These are phyloP conservation scores for Lyophyllum semitale DNA, from an alignment of 768 basidiomycete genomes.

Conservation along the genomic window DNA sequence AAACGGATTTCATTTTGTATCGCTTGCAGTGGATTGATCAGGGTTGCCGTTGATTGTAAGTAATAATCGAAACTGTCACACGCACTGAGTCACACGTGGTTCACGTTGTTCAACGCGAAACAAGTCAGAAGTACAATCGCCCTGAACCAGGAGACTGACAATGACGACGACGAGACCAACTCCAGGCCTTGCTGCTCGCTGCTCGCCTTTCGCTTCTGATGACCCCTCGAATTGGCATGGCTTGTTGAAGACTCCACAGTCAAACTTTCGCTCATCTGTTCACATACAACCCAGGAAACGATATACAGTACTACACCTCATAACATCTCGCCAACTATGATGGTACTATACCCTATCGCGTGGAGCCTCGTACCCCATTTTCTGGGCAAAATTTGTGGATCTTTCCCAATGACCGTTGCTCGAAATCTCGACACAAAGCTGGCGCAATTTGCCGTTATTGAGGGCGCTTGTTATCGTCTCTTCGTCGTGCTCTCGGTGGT, in stretches of 20 bases:
- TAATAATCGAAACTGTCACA: neutral
- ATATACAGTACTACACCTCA: neutral
- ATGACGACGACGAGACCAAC: neutral
- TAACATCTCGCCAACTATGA: neutral
- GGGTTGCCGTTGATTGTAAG: neutral
- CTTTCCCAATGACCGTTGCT: conserved; percentile 14
- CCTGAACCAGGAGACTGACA: too few species aligned
- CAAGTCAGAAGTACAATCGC: neutral
- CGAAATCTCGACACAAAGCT: conserved; percentile 31
- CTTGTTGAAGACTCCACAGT: neutral
- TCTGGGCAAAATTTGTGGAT: conserved; percentile 11
- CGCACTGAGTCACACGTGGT: too few species aligned
- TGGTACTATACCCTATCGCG: neutral
- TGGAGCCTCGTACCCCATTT: conserved; percentile 16
- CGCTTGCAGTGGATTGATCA: neutral
- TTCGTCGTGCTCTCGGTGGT: conserved; percentile 29
- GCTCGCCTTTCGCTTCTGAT: too few species aligned
- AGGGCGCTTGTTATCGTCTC: conserved; percentile 39
- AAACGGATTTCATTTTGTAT: neutral
- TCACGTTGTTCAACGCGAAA: neutral
- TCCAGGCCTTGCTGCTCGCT: neutral
- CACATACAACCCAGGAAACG: neutral
- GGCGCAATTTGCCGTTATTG: conserved; percentile 40
- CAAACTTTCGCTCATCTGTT: neutral
- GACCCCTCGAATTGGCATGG: too few species aligned